Conservation (phyloP, 768 basidiomycete species). For the Pleurotus pulmonarius region DNA sequence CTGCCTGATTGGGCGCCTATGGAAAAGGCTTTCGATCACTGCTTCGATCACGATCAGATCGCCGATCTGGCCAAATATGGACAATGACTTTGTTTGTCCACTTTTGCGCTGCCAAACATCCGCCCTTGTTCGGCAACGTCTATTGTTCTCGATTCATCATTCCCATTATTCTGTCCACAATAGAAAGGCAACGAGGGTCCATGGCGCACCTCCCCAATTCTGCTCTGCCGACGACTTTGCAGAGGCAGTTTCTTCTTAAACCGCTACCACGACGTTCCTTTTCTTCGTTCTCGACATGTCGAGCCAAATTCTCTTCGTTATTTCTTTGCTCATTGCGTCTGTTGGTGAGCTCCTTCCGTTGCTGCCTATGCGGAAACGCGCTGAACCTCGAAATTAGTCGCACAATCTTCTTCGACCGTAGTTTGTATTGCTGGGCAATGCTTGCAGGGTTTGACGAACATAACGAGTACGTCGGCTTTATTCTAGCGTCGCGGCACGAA, state of each 20-base stretch:
- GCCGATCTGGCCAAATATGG: too few species aligned
- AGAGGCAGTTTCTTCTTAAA: neutral
- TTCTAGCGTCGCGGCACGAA: neutral
- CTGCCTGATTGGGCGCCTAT: too few species aligned
- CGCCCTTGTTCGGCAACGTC: neutral
- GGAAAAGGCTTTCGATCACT: too few species aligned
- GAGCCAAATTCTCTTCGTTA: constrained; percentile 25
- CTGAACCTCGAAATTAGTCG: constrained; percentile 30
- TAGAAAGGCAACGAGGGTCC: neutral
- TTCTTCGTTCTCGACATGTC: constrained; percentile 30
- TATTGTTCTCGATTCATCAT: neutral
- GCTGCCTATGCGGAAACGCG: neutral
- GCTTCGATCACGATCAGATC: too few species aligned
- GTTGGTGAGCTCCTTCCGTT: constrained; percentile 29
- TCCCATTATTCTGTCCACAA: neutral
- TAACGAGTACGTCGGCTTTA: constrained; percentile 43
- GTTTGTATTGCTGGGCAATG: constrained; percentile 90
- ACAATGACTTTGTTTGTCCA: neutral
- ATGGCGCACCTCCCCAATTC: neutral
- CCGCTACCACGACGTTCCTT: constrained; percentile 4
- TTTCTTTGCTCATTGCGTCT: constrained; percentile 25
- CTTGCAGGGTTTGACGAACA: constrained; percentile 74
- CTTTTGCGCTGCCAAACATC: neutral
- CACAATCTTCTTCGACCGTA: constrained; percentile 56
- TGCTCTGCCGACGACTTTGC: neutral